A percentile compares a stretch with the other conserved stretches of the same genome.
Conservation (phyloP, 2,329 filamentous ascomycete genomes). For the Phyllosticta ampelicida region DNA sequence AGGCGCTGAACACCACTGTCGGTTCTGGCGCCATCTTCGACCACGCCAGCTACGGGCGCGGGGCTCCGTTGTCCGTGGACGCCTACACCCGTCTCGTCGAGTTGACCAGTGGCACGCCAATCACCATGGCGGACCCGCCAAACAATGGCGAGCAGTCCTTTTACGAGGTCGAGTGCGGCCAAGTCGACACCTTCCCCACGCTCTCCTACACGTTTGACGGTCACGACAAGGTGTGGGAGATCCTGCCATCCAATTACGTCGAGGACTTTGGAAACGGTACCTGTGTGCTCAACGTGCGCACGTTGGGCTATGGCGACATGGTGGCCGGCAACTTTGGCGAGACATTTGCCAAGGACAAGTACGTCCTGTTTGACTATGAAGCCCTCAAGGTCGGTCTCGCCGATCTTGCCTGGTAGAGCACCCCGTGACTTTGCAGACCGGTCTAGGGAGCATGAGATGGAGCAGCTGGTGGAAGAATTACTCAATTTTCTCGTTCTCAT, state of each 20-base stretch:
- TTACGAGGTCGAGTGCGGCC: conserved; percentile 13
- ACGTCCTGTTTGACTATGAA: conserved; percentile 15
- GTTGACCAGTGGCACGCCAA: conserved; percentile 12
- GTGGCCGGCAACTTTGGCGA: conserved; percentile 15
- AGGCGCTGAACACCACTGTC: conserved; percentile 13
- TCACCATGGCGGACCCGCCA: conserved; percentile 10
- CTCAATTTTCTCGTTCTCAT: neutral
- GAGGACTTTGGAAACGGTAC: conserved; percentile 13
- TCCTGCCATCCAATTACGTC: conserved; percentile 13
- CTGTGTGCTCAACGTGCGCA: conserved; percentile 15
- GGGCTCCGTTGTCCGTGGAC: conserved; percentile 13
- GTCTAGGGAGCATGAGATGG: conserved; percentile 1
- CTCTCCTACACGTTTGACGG: conserved; percentile 13
- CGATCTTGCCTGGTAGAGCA: conserved; percentile 12
- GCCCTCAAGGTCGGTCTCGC: conserved; percentile 14
- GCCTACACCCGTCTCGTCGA: conserved; percentile 13
- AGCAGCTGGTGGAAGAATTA: neutral
- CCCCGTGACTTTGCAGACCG: neutral
- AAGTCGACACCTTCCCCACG: conserved; percentile 11
- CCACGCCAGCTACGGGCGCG: conserved; percentile 15
- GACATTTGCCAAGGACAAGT: conserved; percentile 15
- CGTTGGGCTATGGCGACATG: conserved; percentile 13
- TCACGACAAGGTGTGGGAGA: conserved; percentile 13
- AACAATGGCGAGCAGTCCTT: conserved; percentile 15
- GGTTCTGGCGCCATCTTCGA: conserved; percentile 15